These are phyloP conservation scores for Mucor velutinosus DNA, from an alignment of 371 early-diverging fungal genomes.

Conservation along the genomic window DNA sequence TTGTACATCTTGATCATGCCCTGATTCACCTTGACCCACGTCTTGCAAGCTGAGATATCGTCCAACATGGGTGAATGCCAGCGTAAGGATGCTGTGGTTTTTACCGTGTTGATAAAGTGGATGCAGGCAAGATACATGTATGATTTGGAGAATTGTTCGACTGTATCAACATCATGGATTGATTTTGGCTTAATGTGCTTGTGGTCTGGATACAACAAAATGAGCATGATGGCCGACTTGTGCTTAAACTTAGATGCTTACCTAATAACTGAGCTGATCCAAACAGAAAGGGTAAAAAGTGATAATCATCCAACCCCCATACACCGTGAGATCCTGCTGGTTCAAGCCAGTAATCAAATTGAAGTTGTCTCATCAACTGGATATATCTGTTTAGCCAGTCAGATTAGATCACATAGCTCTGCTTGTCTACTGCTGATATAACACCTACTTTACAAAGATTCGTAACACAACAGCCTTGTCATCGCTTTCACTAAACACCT, in stretches of 20 bases:
- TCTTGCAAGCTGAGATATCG: constrained; percentile 91
- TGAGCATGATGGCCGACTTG: neutral
- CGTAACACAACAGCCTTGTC: constrained; percentile 74
- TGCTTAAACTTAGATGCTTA: constrained; percentile 24
- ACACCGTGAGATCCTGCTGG: constrained; percentile 99
- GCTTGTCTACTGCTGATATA: neutral
- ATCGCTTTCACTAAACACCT: constrained; percentile 64
- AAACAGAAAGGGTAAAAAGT: constrained; percentile 96
- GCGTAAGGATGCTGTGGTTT: constrained; percentile 62
- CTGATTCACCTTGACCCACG: constrained; percentile 92
- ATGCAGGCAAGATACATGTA: constrained; percentile 96
- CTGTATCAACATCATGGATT: constrained; percentile 80
- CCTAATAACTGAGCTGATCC: constrained; percentile 89
- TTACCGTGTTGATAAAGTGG: constrained; percentile 80
- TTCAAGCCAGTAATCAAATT: constrained; percentile 94
- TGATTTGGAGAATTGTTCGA: constrained; percentile 79
- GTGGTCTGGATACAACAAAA: constrained; percentile 49
- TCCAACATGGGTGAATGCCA: constrained; percentile 97
- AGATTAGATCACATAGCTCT: neutral
- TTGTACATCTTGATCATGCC: constrained; percentile 99
- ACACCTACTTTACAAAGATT: constrained; percentile 75
- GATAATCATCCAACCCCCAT: constrained; percentile 99
- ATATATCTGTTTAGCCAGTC: constrained; percentile 67
- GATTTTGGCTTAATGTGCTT: constrained; percentile 87
- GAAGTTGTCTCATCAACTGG: constrained; percentile 84